Base-by-base conservation (phyloP, 192 early-diverging fungal species). In the Haplosporangium gracile region DNA sequence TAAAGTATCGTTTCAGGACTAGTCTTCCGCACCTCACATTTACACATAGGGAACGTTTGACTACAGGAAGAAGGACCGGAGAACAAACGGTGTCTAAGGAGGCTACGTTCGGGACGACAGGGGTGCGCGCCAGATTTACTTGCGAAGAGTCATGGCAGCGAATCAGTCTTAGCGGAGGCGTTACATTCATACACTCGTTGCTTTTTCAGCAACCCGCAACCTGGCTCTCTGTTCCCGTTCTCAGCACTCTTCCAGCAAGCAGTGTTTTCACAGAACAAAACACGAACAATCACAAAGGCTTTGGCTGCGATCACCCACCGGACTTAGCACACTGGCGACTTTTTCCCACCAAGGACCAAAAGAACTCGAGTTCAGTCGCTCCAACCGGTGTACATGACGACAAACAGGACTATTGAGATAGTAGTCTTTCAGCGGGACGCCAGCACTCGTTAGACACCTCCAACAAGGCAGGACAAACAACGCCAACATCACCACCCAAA, bases 1-100 rank as follows among this genome's bases (percentile, higher is more conserved):
- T 93, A 95, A 93, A 81, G 79, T 81, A 94, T 95, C 89, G 81
- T 77, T 77, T 68, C 74, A 75, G 57, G 71, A 42, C 60, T 40
- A 10, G 22, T 75, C 60, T 15, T 24, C 4, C 26, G 4, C 60
- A 65, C 60, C 60, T 1, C 22, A 57, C 20, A 42, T 36, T 29
- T n/a, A 36, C 36, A 36, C 4, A 32, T 22, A 71, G 39, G 29
- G 5, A 9, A 29, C 49, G 20, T n/a, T 36, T 6, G 45, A 32
- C 34, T 63, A 32, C 60, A 65, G 60, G 60, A 65, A 32, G 29
- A 32, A 29, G 29, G 60, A 63, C 26, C 26, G 13, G 60, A 65
- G 29, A 65, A 15, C 26, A 15, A 10, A 32, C 60, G n/a, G 26
- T 10, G 24, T 65, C 11, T 26, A 32, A 65, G 29, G 60, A 60